Conservation (phyloP, 2,329 filamentous ascomycete genomes). For the Scopulariopsis brevicaulis region DNA sequence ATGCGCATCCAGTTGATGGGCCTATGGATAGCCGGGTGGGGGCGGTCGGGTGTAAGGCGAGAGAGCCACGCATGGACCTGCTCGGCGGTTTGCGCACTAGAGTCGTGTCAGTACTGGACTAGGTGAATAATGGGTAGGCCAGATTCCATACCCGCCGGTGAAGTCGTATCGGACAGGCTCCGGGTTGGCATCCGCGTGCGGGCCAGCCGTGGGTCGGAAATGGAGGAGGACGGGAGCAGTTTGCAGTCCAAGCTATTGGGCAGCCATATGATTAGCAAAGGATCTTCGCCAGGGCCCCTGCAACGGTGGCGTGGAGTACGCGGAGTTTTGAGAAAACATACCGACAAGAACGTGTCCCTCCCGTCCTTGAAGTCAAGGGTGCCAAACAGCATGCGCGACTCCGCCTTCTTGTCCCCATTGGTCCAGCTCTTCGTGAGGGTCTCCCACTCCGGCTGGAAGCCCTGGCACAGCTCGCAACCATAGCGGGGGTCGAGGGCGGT, state of each 20-base stretch:
- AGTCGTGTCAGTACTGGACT: slow-evolving; percentile 2
- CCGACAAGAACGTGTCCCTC: slow-evolving; percentile 74
- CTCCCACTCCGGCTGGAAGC: slow-evolving; percentile 93
- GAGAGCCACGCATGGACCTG: slow-evolving; percentile 68
- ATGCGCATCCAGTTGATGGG: slow-evolving; percentile 82
- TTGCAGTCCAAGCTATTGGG: slow-evolving; percentile 69
- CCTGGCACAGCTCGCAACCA: slow-evolving; percentile 74
- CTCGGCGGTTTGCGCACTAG: slow-evolving; percentile 64
- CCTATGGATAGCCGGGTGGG: slow-evolving; percentile 66
- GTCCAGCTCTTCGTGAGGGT: slow-evolving; percentile 77
- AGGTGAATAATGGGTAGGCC: not conserved
- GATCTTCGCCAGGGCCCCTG: not conserved
- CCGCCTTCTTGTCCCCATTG: slow-evolving; percentile 66
- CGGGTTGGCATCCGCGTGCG: slow-evolving; percentile 57
- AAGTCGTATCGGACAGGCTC: slow-evolving; percentile 80
- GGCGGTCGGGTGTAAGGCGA: slow-evolving; percentile 65
- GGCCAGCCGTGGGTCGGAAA: slow-evolving; percentile 71
- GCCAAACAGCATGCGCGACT: slow-evolving; percentile 65
- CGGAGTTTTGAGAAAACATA: slow-evolving; percentile 28
- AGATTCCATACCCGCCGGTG: slow-evolving; percentile 53
- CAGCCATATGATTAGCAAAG: not conserved
- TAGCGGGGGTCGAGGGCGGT: slow-evolving; percentile 78
- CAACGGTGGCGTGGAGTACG: not conserved
- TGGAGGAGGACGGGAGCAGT: slow-evolving; percentile 84
- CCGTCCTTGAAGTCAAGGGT: slow-evolving; percentile 85